phyloP scores from a whole-genome alignment of 306 rosid genomes.

The Gastrolobium bilobum region DNA sequence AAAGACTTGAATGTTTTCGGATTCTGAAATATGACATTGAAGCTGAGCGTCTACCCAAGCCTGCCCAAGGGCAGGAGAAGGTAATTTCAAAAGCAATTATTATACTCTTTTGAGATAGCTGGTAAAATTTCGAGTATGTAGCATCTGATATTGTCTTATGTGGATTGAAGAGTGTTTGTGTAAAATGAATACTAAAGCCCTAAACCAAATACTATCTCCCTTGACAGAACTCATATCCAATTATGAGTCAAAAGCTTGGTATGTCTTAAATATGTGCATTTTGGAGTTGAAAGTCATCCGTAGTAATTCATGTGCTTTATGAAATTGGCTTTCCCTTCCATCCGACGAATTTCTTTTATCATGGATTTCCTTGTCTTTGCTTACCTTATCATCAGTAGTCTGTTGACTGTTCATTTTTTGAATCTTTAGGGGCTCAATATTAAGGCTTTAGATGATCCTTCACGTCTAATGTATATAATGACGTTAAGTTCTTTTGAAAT shows the following conservation, averaged over 20 bases:
- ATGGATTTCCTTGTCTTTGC: conserved; percentile 9
- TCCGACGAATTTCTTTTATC: neutral
- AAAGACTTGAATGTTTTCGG: conserved; percentile 96
- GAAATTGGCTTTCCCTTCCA: conserved; percentile 27
- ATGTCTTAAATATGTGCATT: conserved; percentile 12
- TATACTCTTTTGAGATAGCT: conserved; percentile 18
- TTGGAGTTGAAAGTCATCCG: conserved; percentile 15
- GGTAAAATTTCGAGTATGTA: conserved; percentile 11
- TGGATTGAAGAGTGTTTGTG: conserved; percentile 17
- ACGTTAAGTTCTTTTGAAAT: neutral
- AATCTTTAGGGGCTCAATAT: neutral
- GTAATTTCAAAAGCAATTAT: conserved; percentile 48
- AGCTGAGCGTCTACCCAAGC: conserved; percentile 94
- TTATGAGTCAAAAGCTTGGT: conserved; percentile 23
- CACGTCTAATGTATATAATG: neutral
- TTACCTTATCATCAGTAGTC: neutral
- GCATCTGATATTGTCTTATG: conserved; percentile 28
- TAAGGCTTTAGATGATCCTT: conserved; percentile 13
- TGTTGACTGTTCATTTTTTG: neutral
- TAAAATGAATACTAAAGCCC: conserved; percentile 21
- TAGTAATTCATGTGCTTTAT: conserved; percentile 33
- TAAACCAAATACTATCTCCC: neutral
- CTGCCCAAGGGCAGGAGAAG: conserved; percentile 92
- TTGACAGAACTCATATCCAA: conserved; percentile 11
- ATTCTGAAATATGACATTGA: conserved; percentile 94